These are phyloP conservation scores for Backusella morwellensis DNA, from an alignment of 192 early-diverging fungal genomes.

Conservation along the genomic window DNA sequence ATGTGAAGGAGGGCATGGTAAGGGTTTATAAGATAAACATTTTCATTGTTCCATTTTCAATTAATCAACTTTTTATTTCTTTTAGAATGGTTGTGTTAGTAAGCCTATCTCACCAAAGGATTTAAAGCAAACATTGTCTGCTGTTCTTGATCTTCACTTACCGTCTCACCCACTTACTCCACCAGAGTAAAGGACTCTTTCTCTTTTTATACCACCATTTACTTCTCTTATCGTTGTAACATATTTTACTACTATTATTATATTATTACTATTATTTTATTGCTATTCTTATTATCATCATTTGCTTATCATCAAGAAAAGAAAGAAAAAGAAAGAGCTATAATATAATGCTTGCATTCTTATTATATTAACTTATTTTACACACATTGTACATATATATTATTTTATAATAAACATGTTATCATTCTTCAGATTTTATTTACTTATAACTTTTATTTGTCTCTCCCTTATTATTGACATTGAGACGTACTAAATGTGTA, in stretches of 20 bases:
- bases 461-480: background rate
- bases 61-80: background rate
- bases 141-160: constrained; percentile 9
- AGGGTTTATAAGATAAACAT: background rate
- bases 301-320: background rate
- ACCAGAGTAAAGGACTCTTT: background rate
- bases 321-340: background rate
- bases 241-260: background rate
- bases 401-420: background rate
- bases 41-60: background rate
- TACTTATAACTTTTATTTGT: background rate
- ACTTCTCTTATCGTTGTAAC: background rate
- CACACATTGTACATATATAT: constrained; percentile 11
- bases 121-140: constrained; percentile 14
- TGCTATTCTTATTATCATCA: background rate
- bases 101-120: constrained; percentile 42
- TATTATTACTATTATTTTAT: background rate
- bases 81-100: constrained; percentile 47
- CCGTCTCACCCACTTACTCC: constrained; percentile 5
- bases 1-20: constrained; percentile 56
- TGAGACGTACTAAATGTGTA: background rate
- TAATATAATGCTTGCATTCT: background rate
- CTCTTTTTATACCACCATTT: background rate
- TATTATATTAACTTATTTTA: constrained; percentile 4
- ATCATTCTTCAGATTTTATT: background rate